Evolutionary conservation across 768 basidiomycete species (phyloP).

Genomic region (Russula virescens): DNA sequence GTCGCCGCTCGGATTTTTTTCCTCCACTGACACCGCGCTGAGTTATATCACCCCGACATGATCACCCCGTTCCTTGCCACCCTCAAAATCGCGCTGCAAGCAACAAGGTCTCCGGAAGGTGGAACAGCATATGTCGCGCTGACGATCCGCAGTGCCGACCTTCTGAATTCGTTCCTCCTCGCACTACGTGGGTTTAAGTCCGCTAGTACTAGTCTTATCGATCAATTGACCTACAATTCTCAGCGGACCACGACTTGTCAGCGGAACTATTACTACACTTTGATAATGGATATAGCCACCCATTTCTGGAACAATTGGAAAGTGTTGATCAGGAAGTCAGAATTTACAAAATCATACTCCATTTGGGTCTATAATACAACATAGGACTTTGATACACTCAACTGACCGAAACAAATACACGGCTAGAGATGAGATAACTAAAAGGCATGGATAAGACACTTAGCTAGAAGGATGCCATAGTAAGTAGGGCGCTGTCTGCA

Average conservation of each 20-base stretch:
- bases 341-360: slow-evolving; percentile 4
- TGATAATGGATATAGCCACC: background rate
- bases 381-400: background rate
- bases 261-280: slow-evolving; percentile 10
- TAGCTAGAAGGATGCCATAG: no score
- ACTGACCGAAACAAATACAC: background rate
- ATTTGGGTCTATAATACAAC: background rate
- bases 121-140: slow-evolving; percentile 20
- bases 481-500: no score
- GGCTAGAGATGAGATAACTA: background rate
- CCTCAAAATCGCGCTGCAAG: slow-evolving; percentile 14
- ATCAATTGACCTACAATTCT: background rate
- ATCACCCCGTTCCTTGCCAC: slow-evolving; percentile 22
- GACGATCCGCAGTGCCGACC: slow-evolving; percentile 19
- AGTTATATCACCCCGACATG: slow-evolving; percentile 20
- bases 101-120: background rate
- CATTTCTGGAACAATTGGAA: slow-evolving; percentile 17
- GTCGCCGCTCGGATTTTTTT: background rate
- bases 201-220: background rate
- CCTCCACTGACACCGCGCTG: background rate
- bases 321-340: slow-evolving; percentile 13
- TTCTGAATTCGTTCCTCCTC: slow-evolving; percentile 13
- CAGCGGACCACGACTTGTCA: slow-evolving; percentile 13
- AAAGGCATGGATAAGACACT: background rate
- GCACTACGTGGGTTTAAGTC: slow-evolving; percentile 11